Evolutionary conservation across 805 yeast species (phyloP), one percentile per base, ranked within the genome.

Genomic region (Sugiyamaella qingdaonensis): DNA sequence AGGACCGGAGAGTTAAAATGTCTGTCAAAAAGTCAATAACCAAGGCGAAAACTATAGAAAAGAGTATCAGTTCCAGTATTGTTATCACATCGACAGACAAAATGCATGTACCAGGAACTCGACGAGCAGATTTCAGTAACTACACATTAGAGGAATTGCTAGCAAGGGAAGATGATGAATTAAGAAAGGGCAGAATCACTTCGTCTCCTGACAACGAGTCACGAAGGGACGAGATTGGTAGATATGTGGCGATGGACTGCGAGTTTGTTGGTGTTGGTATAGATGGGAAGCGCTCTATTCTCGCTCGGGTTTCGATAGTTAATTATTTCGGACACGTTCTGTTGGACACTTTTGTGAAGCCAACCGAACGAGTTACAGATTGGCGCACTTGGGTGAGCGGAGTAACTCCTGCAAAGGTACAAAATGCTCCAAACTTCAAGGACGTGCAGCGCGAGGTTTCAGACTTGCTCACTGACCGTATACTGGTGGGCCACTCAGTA

Each of bases 361-460:
- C 97, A 1, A 69, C 73, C 32, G 90, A 85, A 61, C 73, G 71
- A 51, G 95, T 91, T 1, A 84, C 91, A 0, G 95, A 91, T 63
- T 91, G 94, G 91, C 77, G 97, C 67, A 91, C 97, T 0, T 83
- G 90, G 86, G 95, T 89, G 18, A 84, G 92, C 68, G 98, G 98
- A 24, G 79, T 91, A 2, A 74, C 83, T 2, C 88, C 96, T 0
- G 67, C 70, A 2, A 80, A 85, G 63, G 82, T 91, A 86, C 71
- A 72, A 29, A 67, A 74, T 41, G 97, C 97, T 0, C 75, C 85
- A 0, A 56, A 80, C 1, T 86, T 86, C 61, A 75, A 78, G 58
- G 79, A 80, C 21, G 95, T 92, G 0, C 95, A 86, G 64, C 58
- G 70, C 21, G 71, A 69, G 48, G 84, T 81, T 0, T 66, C 80